Evolutionary conservation across 306 rosid genomes (phyloP), one percentile per base, ranked within the genome.

Genomic region (Vachellia collinsii): DNA sequence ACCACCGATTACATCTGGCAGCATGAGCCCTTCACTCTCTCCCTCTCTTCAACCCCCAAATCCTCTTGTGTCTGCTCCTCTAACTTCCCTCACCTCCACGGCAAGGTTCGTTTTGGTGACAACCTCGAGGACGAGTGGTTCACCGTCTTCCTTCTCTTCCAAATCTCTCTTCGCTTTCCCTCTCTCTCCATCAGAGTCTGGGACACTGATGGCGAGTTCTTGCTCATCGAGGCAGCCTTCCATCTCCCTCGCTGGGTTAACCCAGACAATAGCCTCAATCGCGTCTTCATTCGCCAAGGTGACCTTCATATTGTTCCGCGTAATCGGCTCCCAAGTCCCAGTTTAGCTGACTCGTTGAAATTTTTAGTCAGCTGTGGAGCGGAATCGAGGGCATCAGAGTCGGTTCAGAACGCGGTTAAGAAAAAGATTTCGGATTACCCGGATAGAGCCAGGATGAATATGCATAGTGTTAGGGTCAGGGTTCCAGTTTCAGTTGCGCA

Each of bases 191-290:
- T 93, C 76, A 85, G 93, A 11, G 77, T 90, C 9, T 95, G 99
- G 99, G 99, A 95, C 83, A 84, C 96, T 37, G 98, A 95, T 78
- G 98, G 99, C 50, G 99, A 93, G 87, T 93, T 95, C 79, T 81
- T 95, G 37, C 99, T 95, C 80, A 90, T 95, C 9, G 98, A 95
- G 65, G 94, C 99, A 16, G 99, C 98, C 58, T 92, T 90, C 78
- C 97, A 95, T 82, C 92, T 93, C 77, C 97, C 97, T 20, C 96
- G 97, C n/a, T 95, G 99, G 99, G 86, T 93, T 75, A 89, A 90
- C 82, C 99, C 98, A 0, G 96, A 91, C 16, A 89, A 82, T 77
- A 83, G 97, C 80, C 68, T 47, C 75, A 82, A 93, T 38, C 98
- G 99, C 43, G 84, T 93, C 79, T 90, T 95, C 81, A 66, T 95